Conservation (phyloP, 768 basidiomycete genomes). For the Cystobasidium onofrii region DNA sequence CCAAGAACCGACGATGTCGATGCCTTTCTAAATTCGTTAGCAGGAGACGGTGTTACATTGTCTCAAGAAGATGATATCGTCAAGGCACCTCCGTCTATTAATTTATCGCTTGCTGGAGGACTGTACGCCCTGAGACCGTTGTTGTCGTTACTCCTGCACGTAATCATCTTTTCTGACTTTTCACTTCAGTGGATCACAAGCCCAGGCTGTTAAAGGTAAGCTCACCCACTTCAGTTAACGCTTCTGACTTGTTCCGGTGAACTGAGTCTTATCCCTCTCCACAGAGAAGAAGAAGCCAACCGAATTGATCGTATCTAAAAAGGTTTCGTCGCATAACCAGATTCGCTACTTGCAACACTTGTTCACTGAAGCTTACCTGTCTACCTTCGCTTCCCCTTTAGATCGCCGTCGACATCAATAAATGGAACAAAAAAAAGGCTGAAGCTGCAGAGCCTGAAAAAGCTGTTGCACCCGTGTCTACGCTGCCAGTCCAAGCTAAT, state of each 20-base stretch:
- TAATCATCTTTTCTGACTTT: background rate
- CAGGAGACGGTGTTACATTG: background rate
- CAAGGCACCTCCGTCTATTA: background rate
- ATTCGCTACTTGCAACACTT: slow-evolving; percentile 30
- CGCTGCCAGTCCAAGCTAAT: slow-evolving; percentile 1
- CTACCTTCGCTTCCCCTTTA: slow-evolving; percentile 44
- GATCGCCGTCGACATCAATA: slow-evolving; percentile 82
- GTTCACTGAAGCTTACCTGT: slow-evolving; percentile 32
- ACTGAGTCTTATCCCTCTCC: background rate
- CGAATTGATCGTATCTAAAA: slow-evolving; percentile 34
- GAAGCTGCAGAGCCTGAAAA: slow-evolving; percentile 59
- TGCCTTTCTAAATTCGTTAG: slow-evolving; percentile 32
- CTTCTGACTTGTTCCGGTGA: background rate
- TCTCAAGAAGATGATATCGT: background rate
- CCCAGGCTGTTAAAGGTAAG: slow-evolving; percentile 1
- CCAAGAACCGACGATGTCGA: slow-evolving; percentile 6
- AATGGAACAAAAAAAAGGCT: slow-evolving; percentile 94
- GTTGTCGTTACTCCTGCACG: too few relatives aligned
- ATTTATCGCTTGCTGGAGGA: slow-evolving; percentile 7
- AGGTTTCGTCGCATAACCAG: slow-evolving; percentile 27
- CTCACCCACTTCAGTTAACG: background rate
- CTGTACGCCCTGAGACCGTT: background rate
- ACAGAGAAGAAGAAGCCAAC: slow-evolving; percentile 34
- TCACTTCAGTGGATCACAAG: slow-evolving; percentile 4
- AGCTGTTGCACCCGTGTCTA: background rate